These are phyloP conservation scores for Pugionium cornutum DNA, from an alignment of 345 rosid genomes.

Conservation along the genomic window DNA sequence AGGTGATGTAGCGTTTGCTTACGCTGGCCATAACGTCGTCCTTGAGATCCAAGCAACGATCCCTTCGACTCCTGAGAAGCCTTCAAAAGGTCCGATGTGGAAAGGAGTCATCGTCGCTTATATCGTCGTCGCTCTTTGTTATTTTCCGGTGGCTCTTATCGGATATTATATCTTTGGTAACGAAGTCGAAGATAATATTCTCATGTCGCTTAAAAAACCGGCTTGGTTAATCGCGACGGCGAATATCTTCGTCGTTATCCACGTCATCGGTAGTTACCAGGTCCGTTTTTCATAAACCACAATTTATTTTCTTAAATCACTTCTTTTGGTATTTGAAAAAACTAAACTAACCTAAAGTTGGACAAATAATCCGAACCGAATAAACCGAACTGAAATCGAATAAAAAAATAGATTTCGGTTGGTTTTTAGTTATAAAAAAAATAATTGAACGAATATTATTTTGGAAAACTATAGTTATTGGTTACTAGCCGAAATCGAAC, in stretches of 20 bases:
- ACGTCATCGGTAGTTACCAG: conserved; percentile 86
- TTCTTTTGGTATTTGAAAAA: no score
- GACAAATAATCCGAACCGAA: no score
- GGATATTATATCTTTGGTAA: conserved; percentile 73
- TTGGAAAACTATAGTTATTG: no score
- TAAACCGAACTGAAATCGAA: no score
- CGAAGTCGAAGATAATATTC: conserved; percentile 60
- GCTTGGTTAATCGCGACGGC: conserved; percentile 68
- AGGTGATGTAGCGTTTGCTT: conserved; percentile 85
- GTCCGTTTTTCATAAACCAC: conserved; percentile 28
- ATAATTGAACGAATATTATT: no score
- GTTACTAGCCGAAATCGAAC: no score
- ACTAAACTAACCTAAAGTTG: no score
- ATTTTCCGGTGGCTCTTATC: conserved; percentile 74
- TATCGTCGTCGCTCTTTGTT: conserved; percentile 69
- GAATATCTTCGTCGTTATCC: conserved; percentile 69
- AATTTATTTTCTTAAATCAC: no score
- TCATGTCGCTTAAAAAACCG: conserved; percentile 65
- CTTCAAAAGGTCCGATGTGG: conserved; percentile 91
- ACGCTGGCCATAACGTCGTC: conserved; percentile 83
- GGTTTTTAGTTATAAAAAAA: no score
- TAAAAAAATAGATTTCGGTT: no score
- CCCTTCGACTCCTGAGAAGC: conserved; percentile 82
- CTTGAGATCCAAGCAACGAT: conserved; percentile 90
- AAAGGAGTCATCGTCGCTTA: conserved; percentile 74